Conservation (phyloP, 495 filamentous ascomycete genomes). For the Cercophora newfieldiana region DNA sequence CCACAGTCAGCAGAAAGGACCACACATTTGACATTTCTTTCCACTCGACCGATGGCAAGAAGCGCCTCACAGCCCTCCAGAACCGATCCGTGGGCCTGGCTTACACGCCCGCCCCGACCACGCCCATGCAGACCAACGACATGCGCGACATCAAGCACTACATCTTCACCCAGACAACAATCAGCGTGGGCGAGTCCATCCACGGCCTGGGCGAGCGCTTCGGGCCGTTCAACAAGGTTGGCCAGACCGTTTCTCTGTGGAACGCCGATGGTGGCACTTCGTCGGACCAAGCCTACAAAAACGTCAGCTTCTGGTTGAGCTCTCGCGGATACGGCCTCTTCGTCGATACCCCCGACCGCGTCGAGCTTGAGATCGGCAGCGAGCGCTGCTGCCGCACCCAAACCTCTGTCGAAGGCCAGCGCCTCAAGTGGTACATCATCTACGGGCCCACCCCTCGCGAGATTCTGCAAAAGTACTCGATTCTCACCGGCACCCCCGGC, state of each 20-base stretch:
- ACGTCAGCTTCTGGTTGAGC: constrained; percentile 69
- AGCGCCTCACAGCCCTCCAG: constrained; percentile 59
- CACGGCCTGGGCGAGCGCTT: constrained; percentile 73
- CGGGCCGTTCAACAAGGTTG: constrained; percentile 68
- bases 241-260: constrained; percentile 67
- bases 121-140: constrained; percentile 51
- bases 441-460: constrained; percentile 68
- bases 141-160: constrained; percentile 58
- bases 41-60: constrained; percentile 46
- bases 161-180: constrained; percentile 62
- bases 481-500: constrained; percentile 60
- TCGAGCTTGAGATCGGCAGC: constrained; percentile 66
- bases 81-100: constrained; percentile 60
- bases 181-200: constrained; percentile 65
- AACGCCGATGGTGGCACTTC: constrained; percentile 73
- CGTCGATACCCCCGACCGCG: constrained; percentile 59
- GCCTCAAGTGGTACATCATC: constrained; percentile 63
- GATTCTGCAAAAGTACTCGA: constrained; percentile 61
- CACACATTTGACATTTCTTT: constrained; percentile 62
- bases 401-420: constrained; percentile 61
- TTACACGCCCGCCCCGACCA: constrained; percentile 53
- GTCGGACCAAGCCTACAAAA: constrained; percentile 72
- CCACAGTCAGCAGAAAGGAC: constrained; percentile 51
- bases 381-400: constrained; percentile 66
- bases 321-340: constrained; percentile 72